Evolutionary conservation across 768 basidiomycete genomes (phyloP), one percentile per base, ranked within the genome.

Genomic region (Tulasnella sp.): DNA sequence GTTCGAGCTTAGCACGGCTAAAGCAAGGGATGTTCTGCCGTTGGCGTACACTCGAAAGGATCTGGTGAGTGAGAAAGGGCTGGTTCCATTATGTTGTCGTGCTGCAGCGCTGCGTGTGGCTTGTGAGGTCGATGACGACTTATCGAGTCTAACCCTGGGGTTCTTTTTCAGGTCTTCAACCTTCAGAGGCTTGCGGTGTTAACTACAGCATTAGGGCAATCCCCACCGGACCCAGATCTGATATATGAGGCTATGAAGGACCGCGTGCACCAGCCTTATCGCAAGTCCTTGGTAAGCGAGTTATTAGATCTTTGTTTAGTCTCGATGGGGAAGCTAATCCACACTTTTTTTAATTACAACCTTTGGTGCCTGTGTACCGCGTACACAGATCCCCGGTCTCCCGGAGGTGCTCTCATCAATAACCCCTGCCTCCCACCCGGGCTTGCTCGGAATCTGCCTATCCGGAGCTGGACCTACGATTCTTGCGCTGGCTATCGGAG

Each of bases 181-280:
- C 84, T 99, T 69, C 97, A 99, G 80, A 88, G 97, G 26, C 83
- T 99, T 16, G 97, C 96, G 0, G 97, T 99, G 35, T 84, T 99
- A 70, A 98, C 96, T 1, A 96, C 95, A 2, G 95, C 97, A 0
- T 86, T 99, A 12, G 90, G 88, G 3, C 89, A 90, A 77, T 87
- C 89, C 12, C 96, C 97, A 1, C 95, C 95, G 1, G 94, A 99
- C 78, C 88, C 97, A 0, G 91, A 89, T 26, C 87, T 99, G n/a
- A 98, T 98, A 72, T 98, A 96, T 80, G 96, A 98, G 79, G 96
- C 96, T 1, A 98, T 98, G 97, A 96, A 98, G 78, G 97, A 99
- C 81, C 88, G 92, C 68, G 86, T 99, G 16, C 97, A 99, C 79
- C 97, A 99, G 79, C 97, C 97, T 0, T 98, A 98, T 79, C 89